Evolutionary conservation across 805 yeast genomes (phyloP).

Genomic region (Vanderwaltozyma tropicalis): DNA sequence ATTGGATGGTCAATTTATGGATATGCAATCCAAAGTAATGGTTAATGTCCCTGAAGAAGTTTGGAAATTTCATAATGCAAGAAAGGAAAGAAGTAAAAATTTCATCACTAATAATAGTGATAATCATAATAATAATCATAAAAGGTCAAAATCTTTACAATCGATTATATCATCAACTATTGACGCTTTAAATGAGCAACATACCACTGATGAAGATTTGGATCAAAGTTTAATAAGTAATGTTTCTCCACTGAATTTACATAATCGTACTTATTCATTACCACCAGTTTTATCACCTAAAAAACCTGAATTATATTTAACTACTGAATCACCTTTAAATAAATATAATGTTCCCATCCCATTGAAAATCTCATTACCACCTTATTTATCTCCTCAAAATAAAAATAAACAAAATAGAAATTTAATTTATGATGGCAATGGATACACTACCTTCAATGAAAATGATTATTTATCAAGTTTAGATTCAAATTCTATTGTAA

Average conservation of each 20-base stretch:
- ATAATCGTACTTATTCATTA: neutral
- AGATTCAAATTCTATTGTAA: neutral
- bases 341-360: slow-evolving; percentile 29
- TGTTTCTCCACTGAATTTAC: slow-evolving; percentile 12
- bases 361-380: slow-evolving; percentile 30
- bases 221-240: slow-evolving; percentile 1
- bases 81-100: slow-evolving; percentile 1
- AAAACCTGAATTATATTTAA: slow-evolving; percentile 20
- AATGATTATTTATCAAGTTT: slow-evolving; percentile 1
- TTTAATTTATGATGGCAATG: slow-evolving; percentile 30
- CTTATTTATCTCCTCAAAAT: slow-evolving; percentile 29
- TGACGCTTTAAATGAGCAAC: neutral
- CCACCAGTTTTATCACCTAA: slow-evolving; percentile 1
- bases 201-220: neutral
- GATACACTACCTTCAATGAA: slow-evolving; percentile 24
- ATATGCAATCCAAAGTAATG: slow-evolving; percentile 21
- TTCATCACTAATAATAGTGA: slow-evolving; percentile 1
- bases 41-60: slow-evolving; percentile 24
- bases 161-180: slow-evolving; percentile 22
- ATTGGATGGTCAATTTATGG: slow-evolving; percentile 15
- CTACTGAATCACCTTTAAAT: slow-evolving; percentile 31
- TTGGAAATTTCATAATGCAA: slow-evolving; percentile 20
- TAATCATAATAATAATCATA: slow-evolving; percentile 3
- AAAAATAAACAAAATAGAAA: slow-evolving; percentile 19
- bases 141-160: slow-evolving; percentile 17